These are phyloP conservation scores for Microstegium vimineum DNA, from an alignment of 176 grass and related monocot species.

Conservation along the genomic window DNA sequence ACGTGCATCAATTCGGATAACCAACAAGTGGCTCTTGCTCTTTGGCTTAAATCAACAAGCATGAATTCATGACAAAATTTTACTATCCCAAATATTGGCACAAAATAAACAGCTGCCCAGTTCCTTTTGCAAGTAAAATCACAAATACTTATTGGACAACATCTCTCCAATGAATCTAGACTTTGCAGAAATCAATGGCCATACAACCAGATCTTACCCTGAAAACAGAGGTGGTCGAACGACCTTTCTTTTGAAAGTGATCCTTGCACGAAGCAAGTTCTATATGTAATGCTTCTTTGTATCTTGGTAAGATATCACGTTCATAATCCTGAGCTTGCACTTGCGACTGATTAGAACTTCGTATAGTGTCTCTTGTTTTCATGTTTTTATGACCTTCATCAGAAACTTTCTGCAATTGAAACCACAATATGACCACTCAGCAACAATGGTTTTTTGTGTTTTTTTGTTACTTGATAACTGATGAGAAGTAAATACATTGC, in stretches of 20 bases:
- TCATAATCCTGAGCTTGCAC: slow-evolving; percentile 79
- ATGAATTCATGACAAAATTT: not conserved
- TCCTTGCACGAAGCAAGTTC: slow-evolving; percentile 63
- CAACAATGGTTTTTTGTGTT: not conserved
- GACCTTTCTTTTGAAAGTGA: slow-evolving; percentile 42
- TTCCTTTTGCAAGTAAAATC: not conserved
- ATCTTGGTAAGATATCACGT: slow-evolving; percentile 81
- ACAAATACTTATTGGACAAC: not conserved
- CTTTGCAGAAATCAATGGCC: not conserved
- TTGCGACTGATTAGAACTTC: slow-evolving; percentile 31
- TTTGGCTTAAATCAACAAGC: not conserved
- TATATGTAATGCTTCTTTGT: slow-evolving; percentile 59
- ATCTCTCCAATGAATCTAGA: not conserved
- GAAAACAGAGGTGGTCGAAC: slow-evolving; percentile 50
- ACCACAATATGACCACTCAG: not conserved
- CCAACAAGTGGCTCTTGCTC: not conserved
- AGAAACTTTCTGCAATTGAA: slow-evolving; percentile 52
- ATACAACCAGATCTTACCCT: slow-evolving; percentile 40
- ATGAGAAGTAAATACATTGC: not conserved
- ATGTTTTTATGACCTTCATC: slow-evolving; percentile 28
- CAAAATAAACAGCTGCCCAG: not conserved
- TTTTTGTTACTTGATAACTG: not conserved
- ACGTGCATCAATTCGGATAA: not conserved
- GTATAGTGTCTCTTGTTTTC: slow-evolving; percentile 20
- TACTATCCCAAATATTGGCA: not conserved